Base-by-base conservation (phyloP, 306 rosid species). In the Phaseolus lunatus region DNA sequence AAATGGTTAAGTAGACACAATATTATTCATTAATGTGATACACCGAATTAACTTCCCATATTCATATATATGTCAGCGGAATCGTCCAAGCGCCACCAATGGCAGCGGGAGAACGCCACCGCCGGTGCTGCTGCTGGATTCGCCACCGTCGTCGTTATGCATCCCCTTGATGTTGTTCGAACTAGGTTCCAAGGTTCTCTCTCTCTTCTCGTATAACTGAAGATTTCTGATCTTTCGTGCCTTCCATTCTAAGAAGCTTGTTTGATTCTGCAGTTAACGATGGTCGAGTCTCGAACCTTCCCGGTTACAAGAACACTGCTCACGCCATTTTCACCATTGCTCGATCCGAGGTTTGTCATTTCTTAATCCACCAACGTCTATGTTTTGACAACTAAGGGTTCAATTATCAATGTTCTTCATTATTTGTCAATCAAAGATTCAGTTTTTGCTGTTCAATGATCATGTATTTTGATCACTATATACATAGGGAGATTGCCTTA, bases 111-210 rank as follows among this genome's bases (percentile, higher is more conserved):
- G 61, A 91, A 83, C 76, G 99, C 91, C 83, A 75, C 86, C 2
- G 91, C 98, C 19, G 98, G 99, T 22, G 90, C 97, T 75, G 35
- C 81, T 15, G 98, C 98, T 1, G 98, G 98, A 2, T 92, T 94
- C 75, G 87, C 91, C 80, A 90, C 98, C 15, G 97, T 94, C 14
- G 92, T 91, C 4, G 83, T 81, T 5, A 79, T 87, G 96, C 99
- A 95, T 29, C 99, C 99, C 35, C 96, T 95, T 23, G 99, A 95
- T 80, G 94, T 95, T 39, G 97, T 95, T 71, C 92, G 97, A 65
- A 92, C 99, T 61, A 89, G 97, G 59, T 95, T 95, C 83, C 97
- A 96, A 89, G 97, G 97, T 90, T 57, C 12, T 44, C 29, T 35
- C 29, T 35, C 56, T 16, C 22, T 31, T 44, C 68, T 22, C 61